Conservation (phyloP, 345 rosid species). For the Syzygium oleosum region DNA sequence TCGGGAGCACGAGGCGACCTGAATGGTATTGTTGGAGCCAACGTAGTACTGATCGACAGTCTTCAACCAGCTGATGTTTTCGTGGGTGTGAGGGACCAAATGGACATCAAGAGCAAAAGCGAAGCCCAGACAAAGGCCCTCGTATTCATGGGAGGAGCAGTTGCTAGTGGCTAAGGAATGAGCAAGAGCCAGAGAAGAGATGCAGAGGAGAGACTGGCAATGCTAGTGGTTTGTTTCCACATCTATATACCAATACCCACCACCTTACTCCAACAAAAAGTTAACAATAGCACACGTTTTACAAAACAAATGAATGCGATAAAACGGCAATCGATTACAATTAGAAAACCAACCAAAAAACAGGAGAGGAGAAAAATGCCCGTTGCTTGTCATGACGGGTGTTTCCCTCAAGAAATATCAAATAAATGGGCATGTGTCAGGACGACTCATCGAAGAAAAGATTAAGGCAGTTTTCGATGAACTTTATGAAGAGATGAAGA, state of each 20-base stretch:
- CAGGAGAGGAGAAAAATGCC: neutral
- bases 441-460: neutral
- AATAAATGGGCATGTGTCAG: neutral
- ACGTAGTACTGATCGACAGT: constrained; percentile 90
- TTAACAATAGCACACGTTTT: neutral
- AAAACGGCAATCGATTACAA: neutral
- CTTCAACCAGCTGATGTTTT: neutral
- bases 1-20: constrained; percentile 21
- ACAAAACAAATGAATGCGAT: neutral
- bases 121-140: neutral
- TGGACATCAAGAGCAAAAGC: neutral
- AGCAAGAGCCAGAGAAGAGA: neutral
- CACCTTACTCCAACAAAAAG: too few relatives aligned
- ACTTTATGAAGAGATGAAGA: neutral
- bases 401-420: neutral
- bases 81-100: neutral
- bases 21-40: constrained; percentile 91
- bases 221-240: neutral
- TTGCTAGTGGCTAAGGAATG: neutral
- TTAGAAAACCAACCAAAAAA: neutral
- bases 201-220: neutral
- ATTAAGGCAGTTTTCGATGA: neutral
- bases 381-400: neutral
- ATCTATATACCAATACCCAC: too few relatives aligned
- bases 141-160: neutral